Evolutionary conservation across 768 basidiomycete species (phyloP).

Genomic region (Pulveroboletus ravenelii): DNA sequence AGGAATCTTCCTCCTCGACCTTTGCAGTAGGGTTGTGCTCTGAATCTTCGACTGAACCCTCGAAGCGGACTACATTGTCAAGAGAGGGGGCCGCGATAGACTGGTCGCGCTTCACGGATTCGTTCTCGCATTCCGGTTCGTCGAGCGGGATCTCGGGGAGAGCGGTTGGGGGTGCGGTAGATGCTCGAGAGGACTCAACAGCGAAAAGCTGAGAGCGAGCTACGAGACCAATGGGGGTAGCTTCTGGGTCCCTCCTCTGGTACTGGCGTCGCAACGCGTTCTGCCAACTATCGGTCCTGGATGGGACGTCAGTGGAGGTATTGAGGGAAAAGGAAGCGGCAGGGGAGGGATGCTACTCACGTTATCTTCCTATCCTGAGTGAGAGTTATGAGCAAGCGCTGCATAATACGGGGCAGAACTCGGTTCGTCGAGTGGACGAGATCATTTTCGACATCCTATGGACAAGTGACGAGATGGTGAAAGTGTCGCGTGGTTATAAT

Average conservation of each 20-base stretch:
- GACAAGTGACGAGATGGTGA: slow-evolving; percentile 10
- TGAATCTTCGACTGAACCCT: slow-evolving; percentile 1
- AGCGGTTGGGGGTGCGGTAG: slow-evolving; percentile 18
- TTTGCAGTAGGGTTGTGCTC: slow-evolving; percentile 9
- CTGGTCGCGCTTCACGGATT: slow-evolving; percentile 10
- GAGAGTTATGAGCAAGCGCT: slow-evolving; percentile 64
- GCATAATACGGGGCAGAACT: slow-evolving; percentile 70
- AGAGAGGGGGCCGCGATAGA: slow-evolving; percentile 1
- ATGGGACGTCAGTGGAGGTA: slow-evolving; percentile 14
- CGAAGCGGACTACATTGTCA: neutral
- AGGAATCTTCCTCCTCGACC: slow-evolving; percentile 20
- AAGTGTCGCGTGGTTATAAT: neutral
- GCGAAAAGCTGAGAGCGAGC: slow-evolving; percentile 20
- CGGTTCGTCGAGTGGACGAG: slow-evolving; percentile 53
- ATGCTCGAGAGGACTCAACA: slow-evolving; percentile 29
- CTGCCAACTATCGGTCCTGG: slow-evolving; percentile 75
- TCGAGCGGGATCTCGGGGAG: slow-evolving; percentile 7
- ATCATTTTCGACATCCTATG: slow-evolving; percentile 77
- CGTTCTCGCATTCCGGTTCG: slow-evolving; percentile 10
- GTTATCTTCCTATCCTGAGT: slow-evolving; percentile 78
- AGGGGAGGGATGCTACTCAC: slow-evolving; percentile 41
- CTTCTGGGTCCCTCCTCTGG: slow-evolving; percentile 61
- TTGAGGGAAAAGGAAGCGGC: slow-evolving; percentile 13
- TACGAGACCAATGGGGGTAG: slow-evolving; percentile 66
- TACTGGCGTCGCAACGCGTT: slow-evolving; percentile 73